These are phyloP conservation scores for Myriosclerotinia curreyana DNA, from an alignment of 2,329 filamentous ascomycete species.

Conservation along the genomic window DNA sequence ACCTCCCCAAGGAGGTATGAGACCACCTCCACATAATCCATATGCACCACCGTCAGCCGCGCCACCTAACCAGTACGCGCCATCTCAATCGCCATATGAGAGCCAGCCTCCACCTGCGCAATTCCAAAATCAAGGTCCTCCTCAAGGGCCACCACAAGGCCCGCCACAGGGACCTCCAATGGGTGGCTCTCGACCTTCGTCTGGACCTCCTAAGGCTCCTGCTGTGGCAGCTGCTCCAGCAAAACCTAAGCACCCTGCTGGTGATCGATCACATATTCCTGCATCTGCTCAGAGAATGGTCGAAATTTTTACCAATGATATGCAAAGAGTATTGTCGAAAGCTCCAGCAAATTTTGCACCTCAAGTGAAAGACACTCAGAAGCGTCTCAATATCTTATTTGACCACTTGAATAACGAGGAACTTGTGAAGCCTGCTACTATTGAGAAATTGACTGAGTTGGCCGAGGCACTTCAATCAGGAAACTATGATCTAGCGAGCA, in stretches of 20 bases:
- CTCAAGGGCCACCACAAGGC: constrained; percentile 46
- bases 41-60: constrained; percentile 45
- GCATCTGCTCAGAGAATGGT: constrained; percentile 71
- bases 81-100: constrained; percentile 55
- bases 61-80: constrained; percentile 58
- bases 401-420: constrained; percentile 97
- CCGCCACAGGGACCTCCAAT: constrained; percentile 43
- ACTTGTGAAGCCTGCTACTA: constrained; percentile 75
- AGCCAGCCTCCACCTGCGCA: constrained; percentile 43
- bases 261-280: constrained; percentile 89
- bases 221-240: constrained; percentile 45
- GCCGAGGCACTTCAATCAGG: constrained; percentile 64
- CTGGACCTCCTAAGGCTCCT: constrained; percentile 35
- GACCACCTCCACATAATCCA: constrained; percentile 48
- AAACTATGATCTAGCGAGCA: constrained; percentile 65
- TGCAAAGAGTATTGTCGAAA: constrained; percentile 81
- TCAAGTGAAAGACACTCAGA: constrained; percentile 92
- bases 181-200: constrained; percentile 46
- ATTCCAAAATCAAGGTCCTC: constrained; percentile 43
- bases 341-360: constrained; percentile 83
- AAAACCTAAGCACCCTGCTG: constrained; percentile 69
- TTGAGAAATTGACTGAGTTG: constrained; percentile 62
- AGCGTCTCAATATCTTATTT: constrained; percentile 88
- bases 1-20: constrained; percentile 43
- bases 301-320: constrained; percentile 76